phyloP scores from a whole-genome alignment of 2,329 filamentous ascomycete genomes.

The Alternaria alternata region DNA sequence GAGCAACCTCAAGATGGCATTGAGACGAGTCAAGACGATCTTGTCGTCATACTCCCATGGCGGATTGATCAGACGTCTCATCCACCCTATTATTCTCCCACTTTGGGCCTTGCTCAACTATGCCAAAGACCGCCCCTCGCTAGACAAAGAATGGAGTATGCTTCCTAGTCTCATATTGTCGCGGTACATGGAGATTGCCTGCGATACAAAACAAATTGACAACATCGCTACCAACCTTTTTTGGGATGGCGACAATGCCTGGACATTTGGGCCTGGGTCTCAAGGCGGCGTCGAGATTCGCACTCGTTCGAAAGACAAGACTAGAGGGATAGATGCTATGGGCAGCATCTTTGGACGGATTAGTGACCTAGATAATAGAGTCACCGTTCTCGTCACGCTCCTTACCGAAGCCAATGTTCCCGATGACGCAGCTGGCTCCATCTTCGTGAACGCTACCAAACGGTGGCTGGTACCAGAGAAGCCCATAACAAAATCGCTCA shows the following conservation, averaged over 20 bases:
- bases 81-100: slow-evolving; percentile 66
- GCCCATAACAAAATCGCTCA: slow-evolving; percentile 24
- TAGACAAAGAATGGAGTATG: slow-evolving; percentile 38
- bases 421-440: slow-evolving; percentile 63
- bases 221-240: slow-evolving; percentile 64
- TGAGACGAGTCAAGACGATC: slow-evolving; percentile 65
- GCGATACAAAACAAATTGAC: slow-evolving; percentile 60
- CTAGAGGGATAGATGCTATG: slow-evolving; percentile 71
- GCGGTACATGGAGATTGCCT: slow-evolving; percentile 65
- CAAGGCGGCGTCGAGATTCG: slow-evolving; percentile 64
- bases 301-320: slow-evolving; percentile 76
- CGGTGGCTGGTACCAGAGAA: slow-evolving; percentile 60
- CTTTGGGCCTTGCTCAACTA: slow-evolving; percentile 71
- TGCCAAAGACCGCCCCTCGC: slow-evolving; percentile 44
- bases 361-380: slow-evolving; percentile 35
- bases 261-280: slow-evolving; percentile 61
- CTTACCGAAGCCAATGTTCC: slow-evolving; percentile 61
- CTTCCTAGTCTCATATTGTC: slow-evolving; percentile 35
- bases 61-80: slow-evolving; percentile 68
- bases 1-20: slow-evolving; percentile 58
- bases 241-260: slow-evolving; percentile 61
- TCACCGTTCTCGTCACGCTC: slow-evolving; percentile 36
- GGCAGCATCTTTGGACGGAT: slow-evolving; percentile 69
- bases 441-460: slow-evolving; percentile 68
- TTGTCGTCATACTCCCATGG: slow-evolving; percentile 72